A percentile compares a stretch with the other conserved stretches of the same genome.
Conservation (phyloP, 2,329 filamentous ascomycete species). For the Cytospora piceae region DNA sequence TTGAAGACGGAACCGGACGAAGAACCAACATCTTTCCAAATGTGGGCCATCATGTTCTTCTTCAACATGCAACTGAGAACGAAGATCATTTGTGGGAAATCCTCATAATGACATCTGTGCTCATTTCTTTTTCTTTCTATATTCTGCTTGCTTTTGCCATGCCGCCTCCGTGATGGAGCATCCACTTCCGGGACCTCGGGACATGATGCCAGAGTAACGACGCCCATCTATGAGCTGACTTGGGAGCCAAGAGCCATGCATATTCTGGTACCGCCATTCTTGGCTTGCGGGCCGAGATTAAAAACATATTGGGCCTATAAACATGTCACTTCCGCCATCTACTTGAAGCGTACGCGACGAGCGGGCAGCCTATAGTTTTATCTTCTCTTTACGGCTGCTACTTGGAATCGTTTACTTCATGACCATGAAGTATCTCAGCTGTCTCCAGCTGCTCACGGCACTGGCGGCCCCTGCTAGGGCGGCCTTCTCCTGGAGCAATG, state of each 20-base stretch:
- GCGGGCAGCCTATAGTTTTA: not conserved
- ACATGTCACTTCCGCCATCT: not conserved
- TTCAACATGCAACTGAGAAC: not conserved
- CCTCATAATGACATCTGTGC: not conserved
- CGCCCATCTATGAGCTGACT: constrained; percentile 1
- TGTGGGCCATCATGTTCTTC: not conserved
- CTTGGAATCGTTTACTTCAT: not conserved
- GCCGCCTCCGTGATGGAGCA: not conserved
- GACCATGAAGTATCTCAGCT: constrained; percentile 29
- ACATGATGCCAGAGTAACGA: not conserved
- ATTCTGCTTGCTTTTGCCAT: not conserved
- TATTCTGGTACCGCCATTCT: constrained; percentile 3
- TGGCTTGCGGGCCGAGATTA: constrained; percentile 8
- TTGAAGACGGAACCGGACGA: constrained; percentile 23
- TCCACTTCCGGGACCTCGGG: constrained; percentile 8
- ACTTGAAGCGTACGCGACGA: too few relatives aligned
- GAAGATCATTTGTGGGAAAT: constrained; percentile 31
- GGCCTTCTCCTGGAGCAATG: constrained; percentile 38
- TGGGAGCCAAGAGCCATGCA: constrained; percentile 7
- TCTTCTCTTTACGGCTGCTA: too few relatives aligned
- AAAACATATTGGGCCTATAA: constrained; percentile 11
- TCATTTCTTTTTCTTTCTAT: constrained; percentile 1
- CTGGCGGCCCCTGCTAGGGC: constrained; percentile 34
- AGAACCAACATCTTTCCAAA: not conserved
- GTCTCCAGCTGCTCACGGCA: constrained; percentile 35